Base-by-base conservation (phyloP, 805 yeast genomes). In the Scheffersomyces lignosus region DNA sequence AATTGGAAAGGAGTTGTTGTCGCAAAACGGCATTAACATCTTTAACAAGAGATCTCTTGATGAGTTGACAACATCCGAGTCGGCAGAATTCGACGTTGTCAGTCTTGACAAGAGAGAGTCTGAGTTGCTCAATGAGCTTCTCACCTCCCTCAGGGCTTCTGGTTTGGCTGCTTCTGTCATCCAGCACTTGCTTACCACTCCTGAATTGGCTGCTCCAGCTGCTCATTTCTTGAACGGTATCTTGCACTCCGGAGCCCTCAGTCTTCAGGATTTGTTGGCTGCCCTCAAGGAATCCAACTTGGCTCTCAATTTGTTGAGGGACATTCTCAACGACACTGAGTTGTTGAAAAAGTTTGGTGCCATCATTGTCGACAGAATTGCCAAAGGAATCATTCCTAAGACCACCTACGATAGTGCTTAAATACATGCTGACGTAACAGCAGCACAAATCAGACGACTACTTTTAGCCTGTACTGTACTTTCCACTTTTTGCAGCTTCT, bases 151-250 rank as follows among this genome's bases (percentile, higher is more conserved):
- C 22, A 41, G 38, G 17, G 59, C 55, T 26, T 56, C 62, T 6
- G 63, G 62, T 4, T 43, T 58, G 27, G 56, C 50, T 13, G 42
- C 41, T 22, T 47, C 60, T 10, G 49, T 58, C 9, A 43, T 49
- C 26, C 52, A 52, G 35, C 47, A 51, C 41, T 45, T 58, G 27
- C 37, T 58, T 28, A 56, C 60, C 22, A 48, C 48, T 13, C 61
- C 62, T 6, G 53, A 52, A 15, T 47, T 58, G 31, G 50, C 60
- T 20, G 46, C 37, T n/a, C 63, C 63, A 9, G 41, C 51, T 18
- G 60, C 63, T 12, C 52, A 53, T 34, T 55, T 56, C 31, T 44
- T 56, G 39, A 36, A 41, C 14, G 43, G 40, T 14, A 48, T 58
- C 31, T 37, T 56, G 32, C 44, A 45, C 29, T 55, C 63, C 4